Evolutionary conservation across 2,329 filamentous ascomycete genomes (phyloP), one percentile per base, ranked within the genome.

Genomic region (Cucurbitaria berberidis): DNA sequence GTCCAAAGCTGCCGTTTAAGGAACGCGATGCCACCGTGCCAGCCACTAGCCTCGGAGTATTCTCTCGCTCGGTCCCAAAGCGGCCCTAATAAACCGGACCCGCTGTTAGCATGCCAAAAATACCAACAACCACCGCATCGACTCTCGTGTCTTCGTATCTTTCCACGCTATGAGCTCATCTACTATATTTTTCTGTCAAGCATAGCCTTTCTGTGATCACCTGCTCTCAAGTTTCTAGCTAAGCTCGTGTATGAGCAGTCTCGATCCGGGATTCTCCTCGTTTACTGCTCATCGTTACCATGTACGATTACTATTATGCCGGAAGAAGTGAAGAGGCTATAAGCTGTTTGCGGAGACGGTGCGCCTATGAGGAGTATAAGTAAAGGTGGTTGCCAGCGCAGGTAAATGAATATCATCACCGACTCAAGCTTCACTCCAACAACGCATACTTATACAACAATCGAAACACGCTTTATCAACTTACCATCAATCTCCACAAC

Each of bases 131-230:
- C 60, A 62, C 67, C 65, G 64, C 66, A 57, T 59, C 52, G 22
- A 51, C 51, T 59, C 67, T 69, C 66, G 66, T 66, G 62, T 66
- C 54, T 53, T n/a, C n/a, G n/a, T 50, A 48, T 40, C n/a, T n/a
- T n/a, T n/a, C n/a, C 24, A 60, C 62, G 58, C 66, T 69, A 72
- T 69, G 65, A 70, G 64, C 67, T 68, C 64, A 73, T 62, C 48
- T 59, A 51, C 53, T 58, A 46, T 60, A 50, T 62, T 60, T 53
- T 51, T 46, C 43, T 53, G 51, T 36, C 40, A 45, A 57, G 51
- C 50, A 53, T 48, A 45, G 60, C 57, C 57, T 59, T 55, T 38
- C 41, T 45, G 36, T 48, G 55, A 64, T 73, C 72, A 73, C 59
- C 66, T 74, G 69, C 52, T 40, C 61, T 51, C 45, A 56, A 52